These are phyloP conservation scores for Naganishia onofrii DNA, from an alignment of 768 basidiomycete genomes.

Conservation along the genomic window DNA sequence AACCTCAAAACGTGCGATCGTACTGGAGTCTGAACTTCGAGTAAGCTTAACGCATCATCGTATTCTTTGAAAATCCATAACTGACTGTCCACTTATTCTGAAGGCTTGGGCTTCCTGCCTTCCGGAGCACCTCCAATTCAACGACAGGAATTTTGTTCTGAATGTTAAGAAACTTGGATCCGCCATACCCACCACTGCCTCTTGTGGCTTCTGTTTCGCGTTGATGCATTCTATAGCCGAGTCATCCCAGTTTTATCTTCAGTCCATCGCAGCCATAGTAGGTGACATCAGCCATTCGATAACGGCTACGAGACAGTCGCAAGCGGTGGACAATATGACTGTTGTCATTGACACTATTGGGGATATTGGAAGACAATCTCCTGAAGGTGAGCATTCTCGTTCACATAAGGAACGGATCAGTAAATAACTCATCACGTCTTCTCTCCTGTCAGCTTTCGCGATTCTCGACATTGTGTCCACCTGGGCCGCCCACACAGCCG, in stretches of 20 bases:
- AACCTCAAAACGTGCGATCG: conserved; percentile 18
- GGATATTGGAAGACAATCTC: conserved; percentile 42
- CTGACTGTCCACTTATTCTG: neutral
- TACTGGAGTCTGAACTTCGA: conserved; percentile 42
- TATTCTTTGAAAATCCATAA: neutral
- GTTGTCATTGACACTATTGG: conserved; percentile 46
- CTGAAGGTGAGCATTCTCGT: conserved; percentile 38
- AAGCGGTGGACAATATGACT: conserved; percentile 49
- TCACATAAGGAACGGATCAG: neutral
- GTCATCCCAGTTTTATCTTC: conserved; percentile 51
- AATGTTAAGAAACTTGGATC: conserved; percentile 38
- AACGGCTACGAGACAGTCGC: conserved; percentile 44
- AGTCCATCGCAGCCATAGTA: conserved; percentile 41
- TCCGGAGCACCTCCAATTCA: conserved; percentile 44
- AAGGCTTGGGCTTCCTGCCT: conserved; percentile 47
- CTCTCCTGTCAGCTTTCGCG: conserved; percentile 40
- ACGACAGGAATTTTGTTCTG: conserved; percentile 41
- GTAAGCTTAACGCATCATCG: conserved; percentile 27
- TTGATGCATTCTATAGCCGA: conserved; percentile 51
- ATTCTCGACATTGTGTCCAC: conserved; percentile 45
- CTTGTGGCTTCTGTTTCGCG: conserved; percentile 45
- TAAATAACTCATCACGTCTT: neutral
- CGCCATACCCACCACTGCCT: conserved; percentile 36
- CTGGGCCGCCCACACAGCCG: conserved; percentile 39
- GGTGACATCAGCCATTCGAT: conserved; percentile 29